phyloP scores from a whole-genome alignment of 768 basidiomycete species.

The Lentinula aciculospora region DNA sequence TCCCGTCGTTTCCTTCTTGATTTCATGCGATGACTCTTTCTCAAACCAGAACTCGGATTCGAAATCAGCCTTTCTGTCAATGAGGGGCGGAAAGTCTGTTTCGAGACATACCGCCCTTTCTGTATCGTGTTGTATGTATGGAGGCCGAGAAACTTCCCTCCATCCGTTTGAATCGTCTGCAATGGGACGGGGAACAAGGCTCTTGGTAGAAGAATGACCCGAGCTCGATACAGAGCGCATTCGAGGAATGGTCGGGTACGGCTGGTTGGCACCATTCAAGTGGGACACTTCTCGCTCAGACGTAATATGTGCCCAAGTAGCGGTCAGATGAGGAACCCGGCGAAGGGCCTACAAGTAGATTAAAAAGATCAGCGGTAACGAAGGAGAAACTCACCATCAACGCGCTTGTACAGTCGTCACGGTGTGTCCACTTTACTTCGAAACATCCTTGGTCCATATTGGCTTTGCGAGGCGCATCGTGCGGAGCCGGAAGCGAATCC shows the following conservation, averaged over 20 bases:
- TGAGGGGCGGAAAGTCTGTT: conserved; percentile 27
- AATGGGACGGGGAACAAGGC: background rate
- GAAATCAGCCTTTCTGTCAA: background rate
- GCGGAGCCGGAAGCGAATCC: conserved; percentile 35
- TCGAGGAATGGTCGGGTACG: conserved; percentile 27
- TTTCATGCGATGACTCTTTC: conserved; percentile 9
- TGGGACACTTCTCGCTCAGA: conserved; percentile 8
- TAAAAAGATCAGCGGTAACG: background rate
- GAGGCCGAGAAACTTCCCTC: background rate
- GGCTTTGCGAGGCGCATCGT: conserved; percentile 47
- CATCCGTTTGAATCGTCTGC: background rate
- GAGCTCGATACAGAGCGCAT: conserved; percentile 5
- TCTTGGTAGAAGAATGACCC: background rate
- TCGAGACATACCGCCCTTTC: conserved; percentile 21
- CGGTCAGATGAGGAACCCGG: conserved; percentile 62
- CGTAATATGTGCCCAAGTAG: conserved; percentile 71
- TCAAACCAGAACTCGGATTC: conserved; percentile 10
- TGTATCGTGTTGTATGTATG: background rate
- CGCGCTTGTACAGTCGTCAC: conserved; percentile 71
- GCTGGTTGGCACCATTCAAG: conserved; percentile 6
- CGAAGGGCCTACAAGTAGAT: conserved; percentile 52
- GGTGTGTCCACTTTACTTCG: conserved; percentile 76
- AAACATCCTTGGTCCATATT: conserved; percentile 60
- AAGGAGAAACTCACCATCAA: conserved; percentile 45
- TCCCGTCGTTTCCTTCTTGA: conserved; percentile 8